These are phyloP conservation scores for Yamadazyma diospyri DNA, from an alignment of 1,139 yeast genomes.

Conservation along the genomic window DNA sequence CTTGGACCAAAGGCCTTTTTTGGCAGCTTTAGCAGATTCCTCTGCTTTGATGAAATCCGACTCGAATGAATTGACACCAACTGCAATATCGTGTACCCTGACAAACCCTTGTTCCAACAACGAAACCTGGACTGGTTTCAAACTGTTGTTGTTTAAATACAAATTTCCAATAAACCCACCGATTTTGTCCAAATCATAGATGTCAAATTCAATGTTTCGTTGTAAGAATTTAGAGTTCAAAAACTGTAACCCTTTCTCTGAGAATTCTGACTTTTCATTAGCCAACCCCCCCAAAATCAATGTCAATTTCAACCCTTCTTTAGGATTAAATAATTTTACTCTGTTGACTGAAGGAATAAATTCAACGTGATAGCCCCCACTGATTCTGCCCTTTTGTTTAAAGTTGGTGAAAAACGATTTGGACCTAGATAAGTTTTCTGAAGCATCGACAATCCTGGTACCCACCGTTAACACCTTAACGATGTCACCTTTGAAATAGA, in stretches of 20 bases:
- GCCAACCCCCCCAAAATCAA: constrained; percentile 75
- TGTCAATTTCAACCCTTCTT: constrained; percentile 67
- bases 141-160: constrained; percentile 47
- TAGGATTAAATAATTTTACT: constrained; percentile 63
- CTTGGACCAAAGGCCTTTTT: constrained; percentile 65
- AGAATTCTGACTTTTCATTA: constrained; percentile 43
- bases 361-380: constrained; percentile 60
- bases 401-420: constrained; percentile 70
- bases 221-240: constrained; percentile 60
- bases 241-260: constrained; percentile 54
- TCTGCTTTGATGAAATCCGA: constrained; percentile 59
- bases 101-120: constrained; percentile 65
- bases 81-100: constrained; percentile 62
- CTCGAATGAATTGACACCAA: constrained; percentile 53
- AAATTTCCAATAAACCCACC: constrained; percentile 82
- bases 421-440: constrained; percentile 70
- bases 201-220: constrained; percentile 67
- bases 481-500: constrained; percentile 46
- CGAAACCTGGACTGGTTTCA: constrained; percentile 56
- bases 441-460: constrained; percentile 72
- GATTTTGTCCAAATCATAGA: constrained; percentile 68
- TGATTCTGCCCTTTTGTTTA: constrained; percentile 59
- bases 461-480: constrained; percentile 50
- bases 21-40: constrained; percentile 51
- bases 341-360: constrained; percentile 66